Conservation (phyloP, 495 filamentous ascomycete genomes). For the Annulohypoxylon nitens region DNA sequence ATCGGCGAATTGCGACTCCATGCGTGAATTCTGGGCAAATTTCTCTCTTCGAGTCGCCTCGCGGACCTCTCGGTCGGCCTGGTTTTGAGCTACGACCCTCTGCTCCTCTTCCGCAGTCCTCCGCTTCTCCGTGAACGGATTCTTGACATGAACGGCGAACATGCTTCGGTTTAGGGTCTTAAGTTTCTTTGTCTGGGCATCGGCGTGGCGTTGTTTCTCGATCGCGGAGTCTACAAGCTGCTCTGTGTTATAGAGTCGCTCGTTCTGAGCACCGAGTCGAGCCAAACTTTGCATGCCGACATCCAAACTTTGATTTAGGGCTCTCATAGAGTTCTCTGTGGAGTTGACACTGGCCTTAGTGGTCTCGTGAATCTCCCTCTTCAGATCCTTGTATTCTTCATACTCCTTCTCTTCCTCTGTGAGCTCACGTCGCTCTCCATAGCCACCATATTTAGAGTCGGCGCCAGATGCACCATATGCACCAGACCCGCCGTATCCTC, state of each 20-base stretch:
- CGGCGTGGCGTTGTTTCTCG: constrained; percentile 59
- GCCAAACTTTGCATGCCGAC: constrained; percentile 77
- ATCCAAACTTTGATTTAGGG: constrained; percentile 77
- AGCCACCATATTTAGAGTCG: constrained; percentile 66
- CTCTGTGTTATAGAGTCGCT: constrained; percentile 83
- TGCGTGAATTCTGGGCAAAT: constrained; percentile 65
- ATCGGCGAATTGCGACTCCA: constrained; percentile 41
- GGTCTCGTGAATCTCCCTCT: constrained; percentile 79
- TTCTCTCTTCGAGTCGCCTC: constrained; percentile 78
- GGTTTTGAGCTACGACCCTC: constrained; percentile 71
- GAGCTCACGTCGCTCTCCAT: constrained; percentile 76
- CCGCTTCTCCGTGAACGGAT: constrained; percentile 74
- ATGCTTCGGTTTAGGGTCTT: constrained; percentile 81
- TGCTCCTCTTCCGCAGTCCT: constrained; percentile 71
- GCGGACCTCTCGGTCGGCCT: constrained; percentile 73
- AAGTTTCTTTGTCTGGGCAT: constrained; percentile 79
- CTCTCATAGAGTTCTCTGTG: constrained; percentile 75
- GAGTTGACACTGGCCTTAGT: constrained; percentile 74
- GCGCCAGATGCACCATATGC: constrained; percentile 52
- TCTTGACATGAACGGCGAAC: constrained; percentile 82
- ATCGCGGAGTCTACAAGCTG: constrained; percentile 77
- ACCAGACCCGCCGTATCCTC: constrained; percentile 22
- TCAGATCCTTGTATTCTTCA: constrained; percentile 71
- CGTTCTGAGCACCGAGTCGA: constrained; percentile 78
- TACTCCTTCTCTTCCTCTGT: constrained; percentile 79